phyloP scores from a whole-genome alignment of 768 basidiomycete genomes.

The Coprinopsis strossmayeri region DNA sequence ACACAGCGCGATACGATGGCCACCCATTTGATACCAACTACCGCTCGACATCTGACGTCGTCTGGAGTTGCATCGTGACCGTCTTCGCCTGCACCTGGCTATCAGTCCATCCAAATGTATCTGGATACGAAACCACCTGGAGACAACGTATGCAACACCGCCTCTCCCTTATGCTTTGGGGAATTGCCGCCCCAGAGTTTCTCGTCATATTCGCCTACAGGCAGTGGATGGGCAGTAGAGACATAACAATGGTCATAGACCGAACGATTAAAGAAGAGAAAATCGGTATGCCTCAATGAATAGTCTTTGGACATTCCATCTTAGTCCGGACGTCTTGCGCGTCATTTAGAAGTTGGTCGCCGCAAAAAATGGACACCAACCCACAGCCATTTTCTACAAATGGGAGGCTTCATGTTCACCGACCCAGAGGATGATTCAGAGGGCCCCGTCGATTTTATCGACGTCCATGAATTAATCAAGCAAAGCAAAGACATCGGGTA shows the following conservation, averaged over 20 bases:
- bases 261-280: no score
- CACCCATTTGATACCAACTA: conserved; percentile 4
- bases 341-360: background rate
- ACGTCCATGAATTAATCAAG: background rate
- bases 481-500: background rate
- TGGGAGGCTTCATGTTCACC: conserved; percentile 11
- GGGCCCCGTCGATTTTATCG: no score
- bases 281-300: no score
- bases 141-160: conserved; percentile 2
- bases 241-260: background rate
- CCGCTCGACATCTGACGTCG: conserved; percentile 11
- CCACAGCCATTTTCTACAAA: conserved; percentile 9
- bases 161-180: conserved; percentile 6
- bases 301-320: background rate
- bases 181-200: conserved; percentile 11
- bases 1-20: no score
- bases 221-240: conserved; percentile 8
- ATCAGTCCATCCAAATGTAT: conserved; percentile 17
- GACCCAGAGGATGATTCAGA: background rate
- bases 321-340: background rate
- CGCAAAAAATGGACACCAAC: conserved; percentile 5
- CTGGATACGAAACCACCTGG: conserved; percentile 5
- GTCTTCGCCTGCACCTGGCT: conserved; percentile 18
- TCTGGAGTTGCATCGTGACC: conserved; percentile 16
- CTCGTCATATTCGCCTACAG: conserved; percentile 10